A percentile compares a stretch with the other conserved stretches of the same genome.
Conservation (phyloP, 192 early-diverging fungal genomes). For the Coemansia guatemalensis region DNA sequence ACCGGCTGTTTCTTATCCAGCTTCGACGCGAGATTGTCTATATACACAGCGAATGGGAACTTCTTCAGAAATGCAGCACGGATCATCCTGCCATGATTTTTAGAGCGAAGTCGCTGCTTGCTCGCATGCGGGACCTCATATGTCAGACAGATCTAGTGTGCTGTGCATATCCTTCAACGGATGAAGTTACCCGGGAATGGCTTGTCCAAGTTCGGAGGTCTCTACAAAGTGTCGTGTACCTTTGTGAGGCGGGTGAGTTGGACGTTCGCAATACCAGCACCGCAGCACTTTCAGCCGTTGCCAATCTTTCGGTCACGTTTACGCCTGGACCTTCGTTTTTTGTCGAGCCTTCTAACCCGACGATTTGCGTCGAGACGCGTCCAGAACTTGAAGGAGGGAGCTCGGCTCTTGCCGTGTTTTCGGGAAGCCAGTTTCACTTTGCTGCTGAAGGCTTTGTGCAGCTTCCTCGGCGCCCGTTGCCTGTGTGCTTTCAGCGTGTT, state of each 20-base stretch:
- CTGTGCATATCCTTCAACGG: conserved; percentile 15
- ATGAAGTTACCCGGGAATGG: conserved; percentile 22
- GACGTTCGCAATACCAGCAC: not conserved
- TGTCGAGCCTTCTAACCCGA: conserved; percentile 20
- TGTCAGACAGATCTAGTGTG: conserved; percentile 17
- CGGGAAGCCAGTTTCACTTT: conserved; percentile 46
- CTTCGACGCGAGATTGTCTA: conserved; percentile 27
- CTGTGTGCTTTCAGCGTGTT: conserved; percentile 5
- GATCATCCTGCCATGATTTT: conserved; percentile 12
- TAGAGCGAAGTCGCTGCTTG: conserved; percentile 13
- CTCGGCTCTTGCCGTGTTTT: conserved; percentile 19
- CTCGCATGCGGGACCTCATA: conserved; percentile 10
- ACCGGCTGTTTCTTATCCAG: conserved; percentile 38
- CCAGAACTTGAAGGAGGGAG: conserved; percentile 24
- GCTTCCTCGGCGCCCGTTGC: conserved; percentile 10
- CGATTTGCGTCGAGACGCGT: conserved; percentile 33
- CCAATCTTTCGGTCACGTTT: conserved; percentile 6
- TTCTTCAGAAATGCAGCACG: not conserved
- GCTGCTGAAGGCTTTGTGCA: conserved; percentile 45
- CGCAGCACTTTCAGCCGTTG: not conserved
- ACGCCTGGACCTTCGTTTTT: conserved; percentile 35
- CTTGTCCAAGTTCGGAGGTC: conserved; percentile 10
- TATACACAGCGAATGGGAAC: conserved; percentile 18
- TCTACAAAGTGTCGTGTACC: not conserved
- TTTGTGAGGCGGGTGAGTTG: not conserved